Evolutionary conservation across 164 flowering plant species (phyloP).

Genomic region (Nymphaea thermarum): DNA sequence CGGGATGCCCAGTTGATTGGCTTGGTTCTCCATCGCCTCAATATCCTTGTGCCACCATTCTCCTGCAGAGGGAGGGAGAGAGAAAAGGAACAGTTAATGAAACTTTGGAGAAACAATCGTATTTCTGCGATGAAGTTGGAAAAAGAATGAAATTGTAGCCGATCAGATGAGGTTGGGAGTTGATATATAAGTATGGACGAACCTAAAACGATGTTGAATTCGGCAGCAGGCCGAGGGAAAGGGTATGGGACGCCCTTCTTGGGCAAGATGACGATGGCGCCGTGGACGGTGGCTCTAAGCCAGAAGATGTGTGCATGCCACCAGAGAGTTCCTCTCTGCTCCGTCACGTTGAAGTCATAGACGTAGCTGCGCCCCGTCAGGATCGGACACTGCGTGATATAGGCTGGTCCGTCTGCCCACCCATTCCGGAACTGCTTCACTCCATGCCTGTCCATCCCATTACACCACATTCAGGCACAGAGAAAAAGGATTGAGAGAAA

Average conservation of each 20-base stretch:
- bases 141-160: too few species aligned
- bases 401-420: neutral
- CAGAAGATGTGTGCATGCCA: neutral
- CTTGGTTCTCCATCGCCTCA: constrained; percentile 33
- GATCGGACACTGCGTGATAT: neutral
- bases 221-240: neutral
- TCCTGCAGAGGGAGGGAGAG: constrained; percentile 20
- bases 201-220: neutral
- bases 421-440: neutral
- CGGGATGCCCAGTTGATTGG: constrained; percentile 37
- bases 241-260: neutral
- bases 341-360: neutral
- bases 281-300: neutral
- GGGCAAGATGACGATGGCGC: neutral
- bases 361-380: neutral
- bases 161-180: too few species aligned
- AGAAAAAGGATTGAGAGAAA: neutral
- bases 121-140: too few species aligned
- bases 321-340: neutral
- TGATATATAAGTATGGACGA: too few species aligned
- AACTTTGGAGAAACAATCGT: too few species aligned
- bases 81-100: too few species aligned
- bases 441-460: neutral
- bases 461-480: neutral
- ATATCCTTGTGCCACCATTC: constrained; percentile 64